phyloP scores from a whole-genome alignment of 306 rosid species.

The Comarum palustre region DNA sequence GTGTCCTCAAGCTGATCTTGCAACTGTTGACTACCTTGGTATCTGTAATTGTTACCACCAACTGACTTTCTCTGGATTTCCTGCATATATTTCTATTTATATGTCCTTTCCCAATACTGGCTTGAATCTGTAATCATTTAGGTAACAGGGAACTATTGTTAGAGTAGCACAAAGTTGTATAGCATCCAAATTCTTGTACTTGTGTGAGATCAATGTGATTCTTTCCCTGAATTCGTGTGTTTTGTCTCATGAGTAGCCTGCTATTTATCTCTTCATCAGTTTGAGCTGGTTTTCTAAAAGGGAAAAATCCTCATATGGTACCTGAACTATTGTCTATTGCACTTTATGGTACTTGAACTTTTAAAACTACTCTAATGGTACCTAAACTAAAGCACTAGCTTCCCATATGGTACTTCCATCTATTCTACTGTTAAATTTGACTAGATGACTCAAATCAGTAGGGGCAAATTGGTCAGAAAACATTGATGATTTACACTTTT shows the following conservation, averaged over 20 bases:
- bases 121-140: not conserved
- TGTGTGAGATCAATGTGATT: not conserved
- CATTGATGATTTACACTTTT: too few species aligned
- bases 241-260: not conserved
- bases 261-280: not conserved
- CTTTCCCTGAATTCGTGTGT: not conserved
- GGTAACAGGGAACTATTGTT: not conserved
- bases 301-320: too few species aligned
- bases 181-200: not conserved
- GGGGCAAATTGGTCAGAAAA: too few species aligned
- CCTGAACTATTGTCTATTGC: too few species aligned
- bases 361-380: too few species aligned
- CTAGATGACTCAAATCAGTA: too few species aligned
- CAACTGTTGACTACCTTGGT: not conserved
- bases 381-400: too few species aligned
- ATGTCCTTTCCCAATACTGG: not conserved
- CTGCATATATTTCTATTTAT: not conserved
- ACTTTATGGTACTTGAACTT: too few species aligned
- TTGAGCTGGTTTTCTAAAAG: not conserved
- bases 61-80: not conserved
- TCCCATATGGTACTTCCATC: too few species aligned
- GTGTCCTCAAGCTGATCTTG: not conserved
- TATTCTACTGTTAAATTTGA: too few species aligned
- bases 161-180: not conserved
- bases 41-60: not conserved